phyloP scores from a whole-genome alignment of 192 early-diverging fungal genomes.

The Backusella australiensis region DNA sequence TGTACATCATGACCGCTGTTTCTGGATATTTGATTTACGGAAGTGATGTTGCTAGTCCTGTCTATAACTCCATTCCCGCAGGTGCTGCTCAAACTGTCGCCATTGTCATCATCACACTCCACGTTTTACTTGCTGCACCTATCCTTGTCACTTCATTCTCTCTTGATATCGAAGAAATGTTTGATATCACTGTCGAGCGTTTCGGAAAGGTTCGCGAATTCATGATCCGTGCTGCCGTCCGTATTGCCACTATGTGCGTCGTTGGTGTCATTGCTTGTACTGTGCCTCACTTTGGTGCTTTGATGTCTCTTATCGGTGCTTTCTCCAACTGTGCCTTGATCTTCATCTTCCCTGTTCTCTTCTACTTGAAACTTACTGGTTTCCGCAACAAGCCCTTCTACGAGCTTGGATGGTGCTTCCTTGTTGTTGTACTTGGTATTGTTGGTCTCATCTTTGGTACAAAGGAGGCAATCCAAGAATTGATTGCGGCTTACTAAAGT shows the following conservation, averaged over 20 bases:
- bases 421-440: constrained; percentile 60
- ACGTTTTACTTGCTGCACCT: constrained; percentile 66
- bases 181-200: constrained; percentile 40
- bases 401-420: constrained; percentile 47
- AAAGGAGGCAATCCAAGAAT: constrained; percentile 57
- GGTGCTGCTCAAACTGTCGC: constrained; percentile 47
- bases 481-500: constrained; percentile 9
- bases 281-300: constrained; percentile 78
- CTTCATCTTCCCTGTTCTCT: constrained; percentile 80
- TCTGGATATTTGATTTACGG: constrained; percentile 68
- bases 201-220: constrained; percentile 39
- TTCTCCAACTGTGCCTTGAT: constrained; percentile 73
- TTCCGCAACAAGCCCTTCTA: constrained; percentile 32
- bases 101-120: constrained; percentile 60
- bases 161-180: constrained; percentile 56
- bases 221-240: constrained; percentile 39
- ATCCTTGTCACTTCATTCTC: constrained; percentile 64
- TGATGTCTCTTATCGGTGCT: constrained; percentile 78
- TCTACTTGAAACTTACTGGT: constrained; percentile 73
- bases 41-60: constrained; percentile 47
- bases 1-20: constrained; percentile 63
- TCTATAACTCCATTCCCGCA: constrained; percentile 54
- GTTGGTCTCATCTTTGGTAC: constrained; percentile 63
- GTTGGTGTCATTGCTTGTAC: constrained; percentile 58
- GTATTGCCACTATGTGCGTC: constrained; percentile 49